Evolutionary conservation across 1,139 yeast species (phyloP), one percentile per base, ranked within the genome.

Genomic region (Blastobotrys arbuscula): DNA sequence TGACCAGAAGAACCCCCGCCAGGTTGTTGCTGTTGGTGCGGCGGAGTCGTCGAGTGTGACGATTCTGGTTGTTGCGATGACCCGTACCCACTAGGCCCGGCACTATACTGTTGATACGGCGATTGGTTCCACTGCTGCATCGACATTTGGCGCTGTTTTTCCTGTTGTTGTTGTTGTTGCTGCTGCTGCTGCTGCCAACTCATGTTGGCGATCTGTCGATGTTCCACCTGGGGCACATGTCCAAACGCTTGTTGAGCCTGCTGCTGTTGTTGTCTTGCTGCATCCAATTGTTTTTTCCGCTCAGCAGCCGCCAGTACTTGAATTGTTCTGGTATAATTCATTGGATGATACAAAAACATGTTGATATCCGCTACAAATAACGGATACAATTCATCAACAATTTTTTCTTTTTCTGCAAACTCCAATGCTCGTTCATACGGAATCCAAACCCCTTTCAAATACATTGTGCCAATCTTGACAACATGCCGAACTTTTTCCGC

Each of bases 401-500:
- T 87, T 23, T 84, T 82, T 64, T 89, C 96, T 54, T 85, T 74
- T 62, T 84, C 86, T 13, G 96, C 96, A 81, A 89, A 83, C 30
- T 85, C 83, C 44, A 84, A 72, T 1, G 96, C 97, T 49, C 96
- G 74, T 56, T 89, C 96, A 65, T 87, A 88, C 0, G 97, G 96
- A 54, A 90, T 87, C 97, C 97, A 90, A 39, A 90, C 97, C 47
- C 97, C 97, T 66, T 89, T 89, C 60, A 90, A 74, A 65, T 88
- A 95, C 96, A 90, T 89, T 8, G 95, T 84, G 6, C 97, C 97
- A 57, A 87, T 85, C 67, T 89, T 90, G 47, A 90, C 96, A 41
- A 90, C 97, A 65, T 86, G 90, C 45, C 97, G 76, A 19, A 82
- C 80, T 61, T 86, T 85, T 65, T 89, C 96, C 51, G 86, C 79